Evolutionary conservation across 441 rosid species (phyloP).

Genomic region (California macrophylla): DNA sequence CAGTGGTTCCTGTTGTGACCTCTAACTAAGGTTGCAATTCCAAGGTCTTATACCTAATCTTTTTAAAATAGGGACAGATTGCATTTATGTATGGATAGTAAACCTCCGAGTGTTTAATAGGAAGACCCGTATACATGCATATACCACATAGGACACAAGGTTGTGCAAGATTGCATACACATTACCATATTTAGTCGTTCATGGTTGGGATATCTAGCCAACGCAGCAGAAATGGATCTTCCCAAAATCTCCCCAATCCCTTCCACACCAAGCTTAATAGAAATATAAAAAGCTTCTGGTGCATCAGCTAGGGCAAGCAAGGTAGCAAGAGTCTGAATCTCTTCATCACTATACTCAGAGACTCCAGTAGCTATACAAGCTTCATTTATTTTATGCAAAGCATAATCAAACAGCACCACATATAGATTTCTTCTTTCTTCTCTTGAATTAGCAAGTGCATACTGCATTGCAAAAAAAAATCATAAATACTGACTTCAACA

Average conservation of each 20-base stretch:
- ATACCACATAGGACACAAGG: not conserved
- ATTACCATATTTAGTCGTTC: slow-evolving; percentile 78
- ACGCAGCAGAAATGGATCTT: slow-evolving; percentile 71
- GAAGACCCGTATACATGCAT: not conserved
- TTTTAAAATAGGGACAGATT: too few species aligned
- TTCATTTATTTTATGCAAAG: slow-evolving; percentile 80
- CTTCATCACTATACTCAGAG: slow-evolving; percentile 81
- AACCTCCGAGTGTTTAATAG: too few species aligned
- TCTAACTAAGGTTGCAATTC: not conserved
- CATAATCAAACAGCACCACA: slow-evolving; percentile 79
- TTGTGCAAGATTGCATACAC: not conserved
- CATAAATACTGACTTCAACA: not conserved
- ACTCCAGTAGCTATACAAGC: slow-evolving; percentile 62
- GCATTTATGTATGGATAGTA: too few species aligned
- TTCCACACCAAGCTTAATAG: slow-evolving; percentile 92
- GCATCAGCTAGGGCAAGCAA: slow-evolving; percentile 83
- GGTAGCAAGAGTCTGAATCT: slow-evolving; percentile 75
- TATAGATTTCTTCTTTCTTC: slow-evolving; percentile 89
- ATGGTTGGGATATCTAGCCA: slow-evolving; percentile 73
- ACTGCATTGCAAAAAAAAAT: slow-evolving; percentile 42
- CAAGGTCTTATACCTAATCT: not conserved
- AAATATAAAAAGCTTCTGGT: slow-evolving; percentile 88
- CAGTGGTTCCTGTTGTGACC: not conserved
- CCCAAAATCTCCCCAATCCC: slow-evolving; percentile 93
- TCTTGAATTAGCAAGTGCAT: slow-evolving; percentile 73